Base-by-base conservation (phyloP, 2,329 filamentous ascomycete genomes). In the Cladosporium sp. region DNA sequence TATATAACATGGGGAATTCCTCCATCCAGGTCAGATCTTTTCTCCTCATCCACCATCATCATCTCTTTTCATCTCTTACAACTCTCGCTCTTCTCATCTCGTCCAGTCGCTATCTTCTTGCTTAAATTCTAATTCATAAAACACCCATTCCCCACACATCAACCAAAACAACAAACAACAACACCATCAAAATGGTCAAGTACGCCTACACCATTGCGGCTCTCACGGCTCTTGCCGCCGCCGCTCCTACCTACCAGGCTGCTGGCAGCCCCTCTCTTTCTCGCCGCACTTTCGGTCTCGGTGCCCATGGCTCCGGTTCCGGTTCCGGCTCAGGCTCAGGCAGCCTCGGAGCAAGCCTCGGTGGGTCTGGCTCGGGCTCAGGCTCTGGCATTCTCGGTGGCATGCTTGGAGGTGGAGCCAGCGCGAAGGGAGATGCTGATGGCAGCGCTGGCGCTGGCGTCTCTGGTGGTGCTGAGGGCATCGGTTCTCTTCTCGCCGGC, bases 201-300 rank as follows among this genome's bases (percentile, higher is more conserved):
- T 47, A 47, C 43, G 43, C 43, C 25, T 47, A 47, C 43, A 47
- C 43, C 25, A 29, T 47, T 22, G 25, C 43, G 20, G 43, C 43
- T 19, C 43, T 47, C 13, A 35, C 43, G 15, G 43, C 43, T 38
- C 35, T 47, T 25, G 43, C 43, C 8, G n/a, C 43, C 20, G 43
- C 43, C 13, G 43, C 43, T 22, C 43, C 43, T 15, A 47, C 43
- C 25, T 47, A 47, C 35, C 33, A 35, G 38, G 43, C 43, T 47
- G 43, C 43, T 47, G 43, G 43, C 43, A 30, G 43, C 43, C 27
- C 38, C 12, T 33, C 32, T 38, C 43, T 47, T 27, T 15, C 15
- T 12, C 43, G 43, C 25, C 43, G 43, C 22, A 47, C 43, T n/a
- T 42, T 42, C 20, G 35, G 35, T 13, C 22, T 46, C n/a, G 33